A percentile compares a stretch with the other conserved stretches of the same genome.
Conservation (phyloP, 371 early-diverging fungal genomes). For the Choanephora cucurbitarum region DNA sequence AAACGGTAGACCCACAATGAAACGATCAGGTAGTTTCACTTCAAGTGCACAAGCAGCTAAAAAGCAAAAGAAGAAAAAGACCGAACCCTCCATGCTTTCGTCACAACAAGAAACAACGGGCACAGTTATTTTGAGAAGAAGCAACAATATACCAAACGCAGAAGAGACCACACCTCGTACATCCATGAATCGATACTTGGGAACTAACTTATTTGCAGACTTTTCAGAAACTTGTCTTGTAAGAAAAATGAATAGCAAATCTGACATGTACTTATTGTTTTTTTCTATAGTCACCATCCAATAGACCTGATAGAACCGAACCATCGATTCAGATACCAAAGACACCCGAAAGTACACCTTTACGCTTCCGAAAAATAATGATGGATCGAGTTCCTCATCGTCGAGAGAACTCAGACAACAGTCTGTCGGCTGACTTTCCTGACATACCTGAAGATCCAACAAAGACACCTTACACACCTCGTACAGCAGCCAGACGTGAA, state of each 20-base stretch:
- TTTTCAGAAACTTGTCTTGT: slow-evolving; percentile 15
- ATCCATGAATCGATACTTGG: slow-evolving; percentile 12
- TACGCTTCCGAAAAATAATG: slow-evolving; percentile 15
- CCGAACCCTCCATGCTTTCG: slow-evolving; percentile 6
- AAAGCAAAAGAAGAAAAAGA: slow-evolving; percentile 4
- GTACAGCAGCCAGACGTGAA: slow-evolving; percentile 6
- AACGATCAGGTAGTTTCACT: slow-evolving; percentile 21
- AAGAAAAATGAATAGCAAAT: neutral
- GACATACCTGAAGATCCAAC: neutral
- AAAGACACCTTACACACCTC: slow-evolving; percentile 13
- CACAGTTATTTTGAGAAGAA: slow-evolving; percentile 17
- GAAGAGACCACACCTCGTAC: slow-evolving; percentile 15
- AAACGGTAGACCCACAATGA: slow-evolving; percentile 26
- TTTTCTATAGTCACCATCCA: slow-evolving; percentile 10
- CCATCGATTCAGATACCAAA: neutral
- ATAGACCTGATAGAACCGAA: neutral
- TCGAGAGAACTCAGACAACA: neutral
- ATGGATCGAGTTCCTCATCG: slow-evolving; percentile 11
- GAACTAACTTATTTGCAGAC: slow-evolving; percentile 16
- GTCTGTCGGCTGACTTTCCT: neutral
- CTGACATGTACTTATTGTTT: neutral
- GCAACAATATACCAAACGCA: slow-evolving; percentile 9
- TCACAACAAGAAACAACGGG: slow-evolving; percentile 12
- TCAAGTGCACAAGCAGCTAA: slow-evolving; percentile 19
- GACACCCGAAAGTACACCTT: slow-evolving; percentile 19